A percentile compares a stretch with the other conserved stretches of the same genome.
phyloP scores from a whole-genome alignment of 768 basidiomycete species.

The Paxillus ammoniavirescens region DNA sequence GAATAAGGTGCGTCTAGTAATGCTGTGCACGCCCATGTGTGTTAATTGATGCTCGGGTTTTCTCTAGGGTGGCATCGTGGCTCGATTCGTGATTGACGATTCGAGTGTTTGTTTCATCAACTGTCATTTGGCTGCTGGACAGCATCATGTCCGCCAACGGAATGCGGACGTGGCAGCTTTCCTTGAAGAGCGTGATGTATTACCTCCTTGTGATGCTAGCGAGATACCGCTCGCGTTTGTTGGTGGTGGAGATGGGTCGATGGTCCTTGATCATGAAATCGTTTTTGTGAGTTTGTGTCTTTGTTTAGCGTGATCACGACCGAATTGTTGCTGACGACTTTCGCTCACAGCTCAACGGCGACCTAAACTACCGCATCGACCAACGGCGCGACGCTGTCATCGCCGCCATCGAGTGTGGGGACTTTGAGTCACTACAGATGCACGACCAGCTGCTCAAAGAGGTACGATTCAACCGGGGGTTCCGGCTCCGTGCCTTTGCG shows the following conservation, averaged over 20 bases:
- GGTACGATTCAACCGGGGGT: conserved; percentile 82
- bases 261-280: conserved; percentile 93
- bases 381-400: conserved; percentile 83
- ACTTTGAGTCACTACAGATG: conserved; percentile 57
- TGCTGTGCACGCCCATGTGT: background rate
- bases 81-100: conserved; percentile 86
- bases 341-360: conserved; percentile 69
- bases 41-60: background rate
- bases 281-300: conserved; percentile 57
- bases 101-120: conserved; percentile 95
- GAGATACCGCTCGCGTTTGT: conserved; percentile 68
- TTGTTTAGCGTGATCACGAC: background rate
- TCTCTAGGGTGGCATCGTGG: conserved; percentile 82
- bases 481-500: conserved; percentile 78
- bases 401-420: conserved; percentile 62
- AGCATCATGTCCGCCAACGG: conserved; percentile 74
- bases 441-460: conserved; percentile 93
- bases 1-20: conserved; percentile 67
- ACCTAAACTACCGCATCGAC: conserved; percentile 98
- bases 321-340: background rate
- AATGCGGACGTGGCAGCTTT: conserved; percentile 88
- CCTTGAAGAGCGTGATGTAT: conserved; percentile 75
- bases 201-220: conserved; percentile 44
- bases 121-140: conserved; percentile 96
- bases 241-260: conserved; percentile 90